Evolutionary conservation across 352 stramenopile species (phyloP).

Genomic region (Pythium angustatum): DNA sequence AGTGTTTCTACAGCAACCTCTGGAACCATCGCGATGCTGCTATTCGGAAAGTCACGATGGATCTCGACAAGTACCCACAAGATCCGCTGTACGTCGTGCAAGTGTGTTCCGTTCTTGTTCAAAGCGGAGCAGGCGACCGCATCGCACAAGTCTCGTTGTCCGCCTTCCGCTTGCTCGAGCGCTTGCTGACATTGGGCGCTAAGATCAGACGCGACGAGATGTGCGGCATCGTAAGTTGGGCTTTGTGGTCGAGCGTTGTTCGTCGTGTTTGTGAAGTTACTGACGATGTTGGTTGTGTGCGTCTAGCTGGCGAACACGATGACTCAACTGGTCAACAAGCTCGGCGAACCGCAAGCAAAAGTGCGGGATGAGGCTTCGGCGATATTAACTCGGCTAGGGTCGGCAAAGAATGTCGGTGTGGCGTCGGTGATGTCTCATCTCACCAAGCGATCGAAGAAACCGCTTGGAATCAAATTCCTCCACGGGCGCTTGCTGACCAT

Average conservation of each 20-base stretch:
- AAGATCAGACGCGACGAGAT: constrained; percentile 62
- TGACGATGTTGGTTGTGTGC: background rate
- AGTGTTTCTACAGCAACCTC: constrained; percentile 86
- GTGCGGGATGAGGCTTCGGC: constrained; percentile 67
- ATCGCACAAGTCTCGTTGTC: constrained; percentile 79
- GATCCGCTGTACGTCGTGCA: constrained; percentile 53
- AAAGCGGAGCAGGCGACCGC: constrained; percentile 69
- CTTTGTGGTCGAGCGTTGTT: background rate
- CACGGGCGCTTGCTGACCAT: constrained; percentile 62
- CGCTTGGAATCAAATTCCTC: constrained; percentile 69
- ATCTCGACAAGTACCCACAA: constrained; percentile 56
- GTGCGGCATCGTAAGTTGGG: constrained; percentile 62
- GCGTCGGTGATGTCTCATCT: constrained; percentile 63
- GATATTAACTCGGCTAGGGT: constrained; percentile 45
- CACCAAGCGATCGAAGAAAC: constrained; percentile 74
- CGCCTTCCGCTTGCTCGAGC: constrained; percentile 67
- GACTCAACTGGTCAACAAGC: constrained; percentile 77
- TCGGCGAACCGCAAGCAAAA: constrained; percentile 72
- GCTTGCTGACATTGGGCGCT: constrained; percentile 51
- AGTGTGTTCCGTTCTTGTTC: constrained; percentile 66
- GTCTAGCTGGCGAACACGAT: constrained; percentile 73
- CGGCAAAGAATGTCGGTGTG: constrained; percentile 67
- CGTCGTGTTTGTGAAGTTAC: background rate
- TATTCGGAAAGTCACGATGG: constrained; percentile 84
- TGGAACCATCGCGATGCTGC: constrained; percentile 85